A percentile compares a stretch with the other conserved stretches of the same genome.
phyloP scores from a whole-genome alignment of 176 grass and related monocot species.

The Saccharum spontaneum region DNA sequence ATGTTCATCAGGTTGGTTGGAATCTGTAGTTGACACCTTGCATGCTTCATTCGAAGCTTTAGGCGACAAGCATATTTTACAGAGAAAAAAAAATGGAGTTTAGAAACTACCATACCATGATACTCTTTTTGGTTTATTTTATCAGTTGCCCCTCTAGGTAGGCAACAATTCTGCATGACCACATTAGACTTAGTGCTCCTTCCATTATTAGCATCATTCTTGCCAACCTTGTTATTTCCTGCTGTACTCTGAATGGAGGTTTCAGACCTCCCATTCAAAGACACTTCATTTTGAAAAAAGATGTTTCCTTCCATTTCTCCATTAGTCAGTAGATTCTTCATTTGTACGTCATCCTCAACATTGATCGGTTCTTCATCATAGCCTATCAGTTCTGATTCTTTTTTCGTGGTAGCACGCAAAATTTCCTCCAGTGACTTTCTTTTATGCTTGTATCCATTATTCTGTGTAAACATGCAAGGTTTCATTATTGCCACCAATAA shows the following conservation, averaged over 20 bases:
- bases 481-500: conserved; percentile 14
- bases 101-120: conserved; percentile 42
- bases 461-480: conserved; percentile 43
- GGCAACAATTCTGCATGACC: conserved; percentile 26
- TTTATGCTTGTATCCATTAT: conserved; percentile 77
- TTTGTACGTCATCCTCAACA: conserved; percentile 41
- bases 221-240: conserved; percentile 32
- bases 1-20: neutral
- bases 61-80: conserved; percentile 8
- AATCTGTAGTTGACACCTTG: neutral
- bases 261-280: conserved; percentile 7
- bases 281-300: conserved; percentile 13
- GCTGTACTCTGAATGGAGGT: conserved; percentile 12
- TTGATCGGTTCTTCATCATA: conserved; percentile 83
- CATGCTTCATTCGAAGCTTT: conserved; percentile 15
- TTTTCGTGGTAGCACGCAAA: conserved; percentile 55
- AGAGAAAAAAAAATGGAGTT: conserved; percentile 2
- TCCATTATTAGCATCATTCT: conserved; percentile 21
- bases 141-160: conserved; percentile 8
- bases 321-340: conserved; percentile 23
- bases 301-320: conserved; percentile 23
- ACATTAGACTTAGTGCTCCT: conserved; percentile 20
- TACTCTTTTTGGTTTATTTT: conserved; percentile 38
- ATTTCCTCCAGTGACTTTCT: conserved; percentile 84
- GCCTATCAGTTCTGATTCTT: conserved; percentile 69